Conservation (phyloP, 352 stramenopile genomes). For the Pythium dissimile region DNA sequence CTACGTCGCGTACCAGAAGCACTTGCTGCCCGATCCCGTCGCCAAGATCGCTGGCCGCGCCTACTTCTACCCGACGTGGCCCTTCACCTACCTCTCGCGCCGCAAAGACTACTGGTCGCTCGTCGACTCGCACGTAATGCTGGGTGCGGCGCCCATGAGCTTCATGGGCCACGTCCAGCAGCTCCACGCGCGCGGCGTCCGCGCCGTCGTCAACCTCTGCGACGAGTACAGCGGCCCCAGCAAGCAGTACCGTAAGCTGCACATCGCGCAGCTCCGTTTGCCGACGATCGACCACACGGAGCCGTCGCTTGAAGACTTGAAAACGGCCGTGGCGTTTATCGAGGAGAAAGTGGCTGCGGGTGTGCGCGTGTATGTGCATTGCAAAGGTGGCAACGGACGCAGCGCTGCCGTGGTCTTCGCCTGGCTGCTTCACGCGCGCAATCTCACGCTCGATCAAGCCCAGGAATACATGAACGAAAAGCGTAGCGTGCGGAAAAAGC, state of each 20-base stretch:
- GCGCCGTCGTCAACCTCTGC: slow-evolving; percentile 94
- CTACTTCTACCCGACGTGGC: slow-evolving; percentile 93
- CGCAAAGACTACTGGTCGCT: slow-evolving; percentile 88
- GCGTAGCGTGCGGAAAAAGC: slow-evolving; percentile 84
- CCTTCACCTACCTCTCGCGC: slow-evolving; percentile 88
- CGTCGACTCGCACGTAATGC: slow-evolving; percentile 90
- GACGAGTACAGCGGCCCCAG: slow-evolving; percentile 93
- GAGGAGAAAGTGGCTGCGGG: slow-evolving; percentile 77
- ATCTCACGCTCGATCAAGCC: slow-evolving; percentile 70
- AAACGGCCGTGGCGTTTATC: slow-evolving; percentile 88
- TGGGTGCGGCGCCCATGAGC: slow-evolving; percentile 90
- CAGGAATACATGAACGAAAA: slow-evolving; percentile 89
- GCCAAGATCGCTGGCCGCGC: slow-evolving; percentile 72
- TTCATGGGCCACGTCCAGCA: slow-evolving; percentile 84
- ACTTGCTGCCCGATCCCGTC: slow-evolving; percentile 76
- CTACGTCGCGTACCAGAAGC: slow-evolving; percentile 89
- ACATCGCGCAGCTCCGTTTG: slow-evolving; percentile 88
- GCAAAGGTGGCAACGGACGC: slow-evolving; percentile 94
- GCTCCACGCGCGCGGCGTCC: slow-evolving; percentile 76
- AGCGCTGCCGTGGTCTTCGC: slow-evolving; percentile 90
- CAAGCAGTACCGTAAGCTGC: slow-evolving; percentile 80
- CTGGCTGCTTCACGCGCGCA: slow-evolving; percentile 81
- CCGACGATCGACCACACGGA: slow-evolving; percentile 90
- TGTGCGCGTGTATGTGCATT: slow-evolving; percentile 95
- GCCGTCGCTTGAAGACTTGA: slow-evolving; percentile 60